Evolutionary conservation across 371 early-diverging fungal genomes (phyloP).

Genomic region (Actinomucor elegans): DNA sequence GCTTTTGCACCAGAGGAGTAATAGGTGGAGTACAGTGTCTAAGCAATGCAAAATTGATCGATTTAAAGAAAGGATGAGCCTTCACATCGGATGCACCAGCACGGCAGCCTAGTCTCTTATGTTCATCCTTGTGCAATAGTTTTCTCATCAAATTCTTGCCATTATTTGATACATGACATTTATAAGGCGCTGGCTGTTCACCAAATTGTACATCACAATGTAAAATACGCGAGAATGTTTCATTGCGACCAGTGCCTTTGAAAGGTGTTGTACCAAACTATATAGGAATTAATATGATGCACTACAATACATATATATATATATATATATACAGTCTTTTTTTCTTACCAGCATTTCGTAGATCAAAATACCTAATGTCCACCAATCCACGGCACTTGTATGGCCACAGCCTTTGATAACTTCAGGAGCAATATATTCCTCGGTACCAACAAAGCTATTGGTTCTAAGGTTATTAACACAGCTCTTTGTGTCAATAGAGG

Average conservation of each 20-base stretch:
- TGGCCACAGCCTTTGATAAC: constrained; percentile 92
- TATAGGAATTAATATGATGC: background rate
- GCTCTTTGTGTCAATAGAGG: constrained; percentile 78
- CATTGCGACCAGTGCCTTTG: constrained; percentile 82
- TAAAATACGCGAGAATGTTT: constrained; percentile 84
- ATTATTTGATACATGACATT: constrained; percentile 29
- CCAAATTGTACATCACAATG: constrained; percentile 77
- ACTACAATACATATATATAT: too few relatives aligned
- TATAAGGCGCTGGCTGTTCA: constrained; percentile 43
- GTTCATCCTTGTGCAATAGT: constrained; percentile 83
- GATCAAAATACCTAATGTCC: constrained; percentile 97
- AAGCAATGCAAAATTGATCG: constrained; percentile 87
- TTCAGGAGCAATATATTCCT: constrained; percentile 98
- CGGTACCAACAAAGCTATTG: constrained; percentile 95
- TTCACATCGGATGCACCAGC: constrained; percentile 95
- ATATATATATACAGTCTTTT: too few relatives aligned
- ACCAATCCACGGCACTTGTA: constrained; percentile 96
- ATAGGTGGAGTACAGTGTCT: constrained; percentile 87
- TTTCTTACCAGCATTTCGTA: constrained; percentile 91
- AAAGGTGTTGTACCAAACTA: constrained; percentile 88
- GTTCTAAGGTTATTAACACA: constrained; percentile 85
- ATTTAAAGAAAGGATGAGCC: constrained; percentile 87
- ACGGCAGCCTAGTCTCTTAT: constrained; percentile 75
- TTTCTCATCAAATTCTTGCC: constrained; percentile 77
- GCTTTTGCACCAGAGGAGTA: constrained; percentile 62